phyloP scores from a whole-genome alignment of 129 eudicot species.

The Flaveria linearis region DNA sequence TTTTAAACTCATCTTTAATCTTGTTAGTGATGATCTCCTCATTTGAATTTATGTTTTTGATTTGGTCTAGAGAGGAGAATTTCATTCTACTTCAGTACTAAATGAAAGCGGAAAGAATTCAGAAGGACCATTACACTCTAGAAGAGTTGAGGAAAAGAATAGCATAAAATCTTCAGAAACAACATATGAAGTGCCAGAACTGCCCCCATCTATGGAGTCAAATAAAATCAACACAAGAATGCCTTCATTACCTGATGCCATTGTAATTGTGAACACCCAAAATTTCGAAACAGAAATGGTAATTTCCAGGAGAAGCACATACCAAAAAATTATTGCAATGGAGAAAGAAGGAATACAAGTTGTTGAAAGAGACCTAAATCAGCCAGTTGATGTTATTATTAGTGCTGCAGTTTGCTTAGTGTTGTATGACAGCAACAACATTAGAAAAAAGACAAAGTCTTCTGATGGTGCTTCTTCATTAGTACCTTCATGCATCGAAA shows the following conservation, averaged over 20 bases:
- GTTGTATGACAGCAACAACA: slow-evolving; percentile 78
- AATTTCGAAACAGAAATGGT: slow-evolving; percentile 71
- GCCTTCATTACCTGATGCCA: slow-evolving; percentile 41
- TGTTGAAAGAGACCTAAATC: slow-evolving; percentile 70
- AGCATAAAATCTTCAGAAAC: background rate
- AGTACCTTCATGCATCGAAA: slow-evolving; percentile 69
- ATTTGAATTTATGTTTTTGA: slow-evolving; percentile 3
- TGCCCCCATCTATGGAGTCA: slow-evolving; percentile 37
- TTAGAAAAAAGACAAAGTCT: slow-evolving; percentile 66
- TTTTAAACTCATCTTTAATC: slow-evolving; percentile 12
- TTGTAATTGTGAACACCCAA: slow-evolving; percentile 75
- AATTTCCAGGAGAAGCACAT: slow-evolving; percentile 84
- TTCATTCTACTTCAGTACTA: slow-evolving; percentile 20
- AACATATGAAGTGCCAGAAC: slow-evolving; percentile 34
- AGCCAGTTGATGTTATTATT: slow-evolving; percentile 72
- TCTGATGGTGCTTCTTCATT: slow-evolving; percentile 58
- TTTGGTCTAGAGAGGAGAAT: slow-evolving; percentile 45
- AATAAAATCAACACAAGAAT: slow-evolving; percentile 32
- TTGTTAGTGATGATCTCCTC: slow-evolving; percentile 16
- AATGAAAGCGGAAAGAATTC: too few relatives aligned
- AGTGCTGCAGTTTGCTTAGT: slow-evolving; percentile 68
- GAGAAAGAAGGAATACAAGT: slow-evolving; percentile 84
- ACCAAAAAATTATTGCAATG: slow-evolving; percentile 72
- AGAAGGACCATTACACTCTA: too few relatives aligned
- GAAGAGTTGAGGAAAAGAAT: slow-evolving; percentile 12